phyloP scores from a whole-genome alignment of 1,284 basidiomycete genomes.

The Ganoderma resinaceum region DNA sequence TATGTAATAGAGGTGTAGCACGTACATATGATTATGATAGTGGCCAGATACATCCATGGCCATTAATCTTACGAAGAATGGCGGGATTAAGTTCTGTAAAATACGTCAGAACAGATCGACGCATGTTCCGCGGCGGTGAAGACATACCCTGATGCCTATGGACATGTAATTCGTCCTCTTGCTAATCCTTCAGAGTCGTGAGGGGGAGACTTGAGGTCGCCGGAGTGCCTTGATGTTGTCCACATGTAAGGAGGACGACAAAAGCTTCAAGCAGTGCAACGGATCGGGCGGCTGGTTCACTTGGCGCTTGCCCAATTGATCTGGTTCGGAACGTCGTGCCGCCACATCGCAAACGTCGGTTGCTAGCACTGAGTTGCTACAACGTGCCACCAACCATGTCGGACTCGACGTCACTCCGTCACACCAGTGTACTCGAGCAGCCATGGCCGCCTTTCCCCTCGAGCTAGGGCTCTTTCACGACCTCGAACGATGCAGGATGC shows the following conservation, averaged over 20 bases:
- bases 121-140: neutral
- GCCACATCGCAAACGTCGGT: neutral
- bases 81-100: neutral
- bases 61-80: neutral
- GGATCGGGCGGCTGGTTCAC: neutral
- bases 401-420: neutral
- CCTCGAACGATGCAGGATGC: neutral
- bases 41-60: neutral
- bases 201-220: neutral
- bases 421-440: neutral
- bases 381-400: too few relatives aligned
- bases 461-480: neutral
- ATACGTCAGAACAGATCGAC: neutral
- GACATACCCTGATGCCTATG: neutral
- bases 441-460: neutral
- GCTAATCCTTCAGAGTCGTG: neutral
- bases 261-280: neutral
- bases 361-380: neutral
- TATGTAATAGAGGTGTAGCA: neutral
- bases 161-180: neutral
- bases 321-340: neutral
- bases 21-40: neutral
- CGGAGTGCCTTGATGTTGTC: neutral
- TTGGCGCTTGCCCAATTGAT: neutral
- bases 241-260: neutral